Percentiles rank a stretch among this genome's conserved stretches.
These are phyloP conservation scores for Calocybe cyanea DNA, from an alignment of 768 basidiomycete genomes.

Conservation along the genomic window DNA sequence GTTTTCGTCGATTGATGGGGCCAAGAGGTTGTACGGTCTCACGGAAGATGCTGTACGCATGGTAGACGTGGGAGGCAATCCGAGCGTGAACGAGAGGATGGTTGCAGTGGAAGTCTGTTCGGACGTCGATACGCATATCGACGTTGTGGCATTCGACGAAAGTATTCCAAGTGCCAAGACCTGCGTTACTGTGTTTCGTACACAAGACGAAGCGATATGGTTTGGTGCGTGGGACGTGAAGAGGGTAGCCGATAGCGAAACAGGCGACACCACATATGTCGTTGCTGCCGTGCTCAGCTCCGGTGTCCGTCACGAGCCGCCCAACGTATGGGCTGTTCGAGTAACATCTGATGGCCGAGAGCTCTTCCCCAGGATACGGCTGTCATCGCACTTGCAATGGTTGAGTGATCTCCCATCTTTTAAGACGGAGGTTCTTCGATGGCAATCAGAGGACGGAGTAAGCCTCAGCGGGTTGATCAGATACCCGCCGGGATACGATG, in stretches of 20 bases:
- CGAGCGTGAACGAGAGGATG: too few relatives aligned
- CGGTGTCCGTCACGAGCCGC: slow-evolving; percentile 27
- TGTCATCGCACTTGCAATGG: slow-evolving; percentile 32
- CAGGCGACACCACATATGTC: slow-evolving; percentile 21
- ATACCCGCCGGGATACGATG: slow-evolving; percentile 25
- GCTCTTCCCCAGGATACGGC: slow-evolving; percentile 14
- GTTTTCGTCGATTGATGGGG: slow-evolving; percentile 3
- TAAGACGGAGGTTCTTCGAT: slow-evolving; percentile 24
- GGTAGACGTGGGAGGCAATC: slow-evolving; percentile 26
- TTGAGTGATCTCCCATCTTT: slow-evolving; percentile 22
- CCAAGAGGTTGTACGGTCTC: slow-evolving; percentile 23
- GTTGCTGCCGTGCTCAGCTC: slow-evolving; percentile 31
- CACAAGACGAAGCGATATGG: slow-evolving; percentile 30
- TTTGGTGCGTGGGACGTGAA: slow-evolving; percentile 34
- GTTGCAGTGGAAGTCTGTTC: slow-evolving; percentile 36
- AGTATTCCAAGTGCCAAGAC: slow-evolving; percentile 9
- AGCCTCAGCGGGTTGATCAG: slow-evolving; percentile 26
- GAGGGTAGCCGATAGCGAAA: slow-evolving; percentile 17
- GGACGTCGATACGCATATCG: slow-evolving; percentile 37
- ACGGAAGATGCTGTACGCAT: slow-evolving; percentile 30
- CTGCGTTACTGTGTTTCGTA: slow-evolving; percentile 25
- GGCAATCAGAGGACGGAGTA: slow-evolving; percentile 27
- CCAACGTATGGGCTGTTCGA: slow-evolving; percentile 30
- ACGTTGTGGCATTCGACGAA: slow-evolving; percentile 22
- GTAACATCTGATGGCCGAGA: slow-evolving; percentile 16